A percentile compares a stretch with the other conserved stretches of the same genome.
Conservation (phyloP, 176 grass and related monocot species). For the Carex pumila region DNA sequence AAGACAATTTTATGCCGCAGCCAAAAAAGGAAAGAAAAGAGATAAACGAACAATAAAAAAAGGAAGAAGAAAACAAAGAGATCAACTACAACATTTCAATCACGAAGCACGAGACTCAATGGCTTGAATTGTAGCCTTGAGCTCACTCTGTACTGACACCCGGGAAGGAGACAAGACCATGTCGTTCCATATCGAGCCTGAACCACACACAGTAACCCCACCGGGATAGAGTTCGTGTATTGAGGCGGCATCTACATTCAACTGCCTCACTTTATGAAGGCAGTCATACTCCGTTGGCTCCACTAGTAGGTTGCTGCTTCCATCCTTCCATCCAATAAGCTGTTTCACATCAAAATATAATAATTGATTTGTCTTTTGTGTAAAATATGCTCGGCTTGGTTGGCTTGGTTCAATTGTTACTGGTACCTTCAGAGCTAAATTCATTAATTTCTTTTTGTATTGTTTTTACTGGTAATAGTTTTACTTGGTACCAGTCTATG, state of each 20-base stretch:
- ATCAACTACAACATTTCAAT: neutral
- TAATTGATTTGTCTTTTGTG: neutral
- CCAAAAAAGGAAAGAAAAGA: neutral
- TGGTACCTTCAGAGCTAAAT: too few species aligned
- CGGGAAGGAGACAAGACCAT: conserved; percentile 37
- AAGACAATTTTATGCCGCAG: neutral
- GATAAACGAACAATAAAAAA: neutral
- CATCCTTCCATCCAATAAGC: conserved; percentile 83
- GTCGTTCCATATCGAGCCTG: conserved; percentile 60
- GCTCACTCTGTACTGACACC: conserved; percentile 32
- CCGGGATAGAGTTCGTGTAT: conserved; percentile 58
- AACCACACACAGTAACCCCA: conserved; percentile 37
- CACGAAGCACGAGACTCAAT: conserved; percentile 19
- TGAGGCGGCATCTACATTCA: conserved; percentile 61
- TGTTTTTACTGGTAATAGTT: neutral
- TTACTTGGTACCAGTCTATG: neutral
- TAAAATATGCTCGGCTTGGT: neutral
- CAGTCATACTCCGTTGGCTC: conserved; percentile 51
- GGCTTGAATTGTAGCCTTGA: conserved; percentile 37
- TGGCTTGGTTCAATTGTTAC: too few species aligned
- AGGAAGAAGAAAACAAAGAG: neutral
- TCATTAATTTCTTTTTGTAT: neutral
- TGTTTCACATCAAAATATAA: conserved; percentile 4
- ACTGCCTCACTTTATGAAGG: conserved; percentile 47
- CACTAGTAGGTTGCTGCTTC: conserved; percentile 42